Conservation (phyloP, 2,329 filamentous ascomycete species). For the Cladosporium sp. region DNA sequence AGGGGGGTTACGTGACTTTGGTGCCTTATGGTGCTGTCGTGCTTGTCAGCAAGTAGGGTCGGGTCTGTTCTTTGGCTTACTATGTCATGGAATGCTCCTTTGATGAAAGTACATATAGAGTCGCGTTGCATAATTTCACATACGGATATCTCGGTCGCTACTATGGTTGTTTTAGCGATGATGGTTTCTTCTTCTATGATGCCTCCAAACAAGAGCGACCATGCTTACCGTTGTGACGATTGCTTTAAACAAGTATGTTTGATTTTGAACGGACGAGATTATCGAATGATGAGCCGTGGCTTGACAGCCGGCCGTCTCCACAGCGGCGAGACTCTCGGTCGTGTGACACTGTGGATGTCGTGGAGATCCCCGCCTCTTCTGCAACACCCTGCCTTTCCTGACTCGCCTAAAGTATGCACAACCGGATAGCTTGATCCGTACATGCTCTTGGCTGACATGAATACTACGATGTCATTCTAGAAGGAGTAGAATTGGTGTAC, state of each 20-base stretch:
- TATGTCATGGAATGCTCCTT: not conserved
- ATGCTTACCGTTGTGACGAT: not conserved
- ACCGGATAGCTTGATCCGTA: constrained; percentile 5
- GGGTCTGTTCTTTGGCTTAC: not conserved
- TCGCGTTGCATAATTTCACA: not conserved
- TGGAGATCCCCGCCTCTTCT: constrained; percentile 9
- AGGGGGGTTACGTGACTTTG: constrained; percentile 18
- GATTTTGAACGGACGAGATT: not conserved
- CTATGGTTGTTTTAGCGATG: not conserved
- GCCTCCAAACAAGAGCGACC: not conserved
- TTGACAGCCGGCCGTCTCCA: not conserved
- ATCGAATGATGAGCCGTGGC: too few relatives aligned
- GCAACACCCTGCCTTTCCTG: not conserved
- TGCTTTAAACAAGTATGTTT: not conserved
- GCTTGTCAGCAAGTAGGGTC: constrained; percentile 12
- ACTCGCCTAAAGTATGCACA: constrained; percentile 4
- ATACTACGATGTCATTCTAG: not conserved
- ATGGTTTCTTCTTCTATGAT: not conserved
- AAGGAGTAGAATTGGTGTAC: not conserved
- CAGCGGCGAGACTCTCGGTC: constrained; percentile 18
- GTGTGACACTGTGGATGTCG: not conserved
- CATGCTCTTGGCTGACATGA: not conserved
- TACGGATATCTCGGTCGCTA: not conserved
- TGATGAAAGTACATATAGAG: not conserved
- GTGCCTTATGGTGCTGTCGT: constrained; percentile 25